A percentile compares a stretch with the other conserved stretches of the same genome.
phyloP scores from a whole-genome alignment of 805 yeast genomes.

The Vanderwaltozyma verrucispora region DNA sequence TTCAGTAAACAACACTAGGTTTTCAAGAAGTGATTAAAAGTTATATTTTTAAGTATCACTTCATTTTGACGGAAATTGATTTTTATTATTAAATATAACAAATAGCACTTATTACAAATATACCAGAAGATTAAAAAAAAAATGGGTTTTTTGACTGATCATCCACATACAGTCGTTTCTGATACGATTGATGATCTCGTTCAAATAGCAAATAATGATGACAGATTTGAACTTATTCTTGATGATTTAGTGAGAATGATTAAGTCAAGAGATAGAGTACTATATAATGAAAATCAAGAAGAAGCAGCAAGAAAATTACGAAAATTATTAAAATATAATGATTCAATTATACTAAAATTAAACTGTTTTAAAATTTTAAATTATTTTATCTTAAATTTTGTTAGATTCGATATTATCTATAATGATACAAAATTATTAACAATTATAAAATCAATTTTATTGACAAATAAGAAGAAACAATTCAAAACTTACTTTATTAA shows the following conservation, averaged over 20 bases:
- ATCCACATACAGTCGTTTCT: conserved; percentile 62
- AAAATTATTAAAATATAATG: conserved; percentile 83
- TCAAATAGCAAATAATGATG: conserved; percentile 7
- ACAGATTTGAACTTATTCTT: conserved; percentile 29
- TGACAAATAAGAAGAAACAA: background rate
- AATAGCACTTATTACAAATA: no score
- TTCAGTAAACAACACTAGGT: no score
- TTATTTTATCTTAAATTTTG: conserved; percentile 35
- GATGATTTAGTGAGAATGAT: conserved; percentile 28
- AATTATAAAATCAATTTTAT: background rate
- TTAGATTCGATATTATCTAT: conserved; percentile 38
- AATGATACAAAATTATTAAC: conserved; percentile 52
- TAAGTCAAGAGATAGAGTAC: conserved; percentile 28
- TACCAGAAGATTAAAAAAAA: conserved; percentile 27
- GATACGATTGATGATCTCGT: conserved; percentile 47
- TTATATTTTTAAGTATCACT: no score
- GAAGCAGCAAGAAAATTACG: conserved; percentile 91
- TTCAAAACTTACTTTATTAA: background rate
- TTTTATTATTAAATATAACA: no score
- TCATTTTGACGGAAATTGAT: no score
- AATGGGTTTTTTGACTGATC: conserved; percentile 50
- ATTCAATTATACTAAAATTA: conserved; percentile 43
- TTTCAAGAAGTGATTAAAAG: no score
- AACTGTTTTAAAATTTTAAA: conserved; percentile 31
- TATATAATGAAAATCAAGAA: conserved; percentile 28